Conservation (phyloP, 257 asterid species). For the Plectranthus barbatus region DNA sequence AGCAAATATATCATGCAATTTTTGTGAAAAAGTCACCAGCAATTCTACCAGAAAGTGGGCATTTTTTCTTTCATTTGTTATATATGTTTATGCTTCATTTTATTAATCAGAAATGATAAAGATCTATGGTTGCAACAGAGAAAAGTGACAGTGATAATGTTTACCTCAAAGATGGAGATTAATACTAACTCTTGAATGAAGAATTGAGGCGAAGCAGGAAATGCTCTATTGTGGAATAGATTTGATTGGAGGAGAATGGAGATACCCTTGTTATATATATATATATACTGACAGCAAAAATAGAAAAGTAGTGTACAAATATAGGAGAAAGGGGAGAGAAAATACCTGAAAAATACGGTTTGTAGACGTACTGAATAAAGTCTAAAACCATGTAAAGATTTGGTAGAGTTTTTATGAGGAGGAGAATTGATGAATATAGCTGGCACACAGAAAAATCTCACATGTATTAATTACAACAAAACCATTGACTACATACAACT, state of each 20-base stretch:
- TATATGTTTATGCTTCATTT: too few species aligned
- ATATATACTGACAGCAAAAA: not conserved
- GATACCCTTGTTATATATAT: not conserved
- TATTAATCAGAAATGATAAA: too few species aligned
- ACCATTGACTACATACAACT: not conserved
- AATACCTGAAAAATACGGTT: not conserved
- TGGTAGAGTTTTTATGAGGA: not conserved
- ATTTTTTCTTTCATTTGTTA: not conserved
- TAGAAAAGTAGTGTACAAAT: not conserved
- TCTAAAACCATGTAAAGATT: not conserved
- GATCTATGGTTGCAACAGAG: not conserved
- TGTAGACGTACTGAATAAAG: not conserved
- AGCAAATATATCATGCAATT: not conserved
- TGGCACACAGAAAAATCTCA: not conserved
- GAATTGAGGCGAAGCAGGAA: not conserved
- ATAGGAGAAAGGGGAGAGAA: not conserved
- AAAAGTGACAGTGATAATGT: too few species aligned
- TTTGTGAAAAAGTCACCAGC: not conserved
- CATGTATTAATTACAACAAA: not conserved
- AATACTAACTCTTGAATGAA: too few species aligned
- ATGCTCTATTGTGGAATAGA: not conserved
- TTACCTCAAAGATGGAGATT: too few species aligned
- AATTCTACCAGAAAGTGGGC: not conserved
- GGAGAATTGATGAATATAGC: conserved; percentile 3
- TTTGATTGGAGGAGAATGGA: not conserved